Evolutionary conservation across 768 basidiomycete genomes (phyloP).

Genomic region (Heimioporus sp.): DNA sequence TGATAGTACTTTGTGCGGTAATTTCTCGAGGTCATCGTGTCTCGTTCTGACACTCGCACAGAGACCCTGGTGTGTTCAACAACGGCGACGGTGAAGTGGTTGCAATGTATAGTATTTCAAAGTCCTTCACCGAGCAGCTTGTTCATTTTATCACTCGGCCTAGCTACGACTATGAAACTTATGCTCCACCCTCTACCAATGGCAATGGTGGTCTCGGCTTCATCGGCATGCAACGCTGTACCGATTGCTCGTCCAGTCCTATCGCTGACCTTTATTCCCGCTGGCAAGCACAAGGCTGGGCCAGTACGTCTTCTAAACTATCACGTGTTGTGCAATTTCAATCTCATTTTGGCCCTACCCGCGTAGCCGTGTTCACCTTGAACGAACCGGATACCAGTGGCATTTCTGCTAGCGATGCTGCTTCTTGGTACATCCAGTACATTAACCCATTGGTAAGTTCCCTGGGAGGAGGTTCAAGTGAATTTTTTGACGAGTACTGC

Average conservation of each 20-base stretch:
- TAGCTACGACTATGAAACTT: slow-evolving; percentile 36
- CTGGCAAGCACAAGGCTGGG: slow-evolving; percentile 31
- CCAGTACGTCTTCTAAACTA: slow-evolving; percentile 21
- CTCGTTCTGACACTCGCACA: slow-evolving; percentile 8
- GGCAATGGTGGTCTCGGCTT: slow-evolving; percentile 37
- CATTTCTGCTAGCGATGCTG: slow-evolving; percentile 28
- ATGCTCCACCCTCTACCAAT: slow-evolving; percentile 32
- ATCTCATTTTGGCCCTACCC: slow-evolving; percentile 17
- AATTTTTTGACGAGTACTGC: too few relatives aligned
- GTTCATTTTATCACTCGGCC: not conserved
- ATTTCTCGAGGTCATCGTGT: not conserved
- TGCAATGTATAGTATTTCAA: slow-evolving; percentile 26
- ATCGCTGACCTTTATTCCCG: slow-evolving; percentile 30
- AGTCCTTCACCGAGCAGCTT: not conserved
- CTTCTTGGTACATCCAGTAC: slow-evolving; percentile 36
- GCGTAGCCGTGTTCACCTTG: slow-evolving; percentile 33
- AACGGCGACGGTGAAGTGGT: slow-evolving; percentile 35
- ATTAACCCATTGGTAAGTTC: slow-evolving; percentile 35
- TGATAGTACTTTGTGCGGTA: slow-evolving; percentile 30
- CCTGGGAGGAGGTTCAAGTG: too few relatives aligned
- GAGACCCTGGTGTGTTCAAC: slow-evolving; percentile 30
- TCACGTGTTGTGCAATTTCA: not conserved
- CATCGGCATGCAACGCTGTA: slow-evolving; percentile 10
- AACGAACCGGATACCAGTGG: slow-evolving; percentile 37
- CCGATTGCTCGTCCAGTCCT: slow-evolving; percentile 37